Evolutionary conservation across 139 green algal species (phyloP).

Genomic region (Chlamydomonas incerta): DNA sequence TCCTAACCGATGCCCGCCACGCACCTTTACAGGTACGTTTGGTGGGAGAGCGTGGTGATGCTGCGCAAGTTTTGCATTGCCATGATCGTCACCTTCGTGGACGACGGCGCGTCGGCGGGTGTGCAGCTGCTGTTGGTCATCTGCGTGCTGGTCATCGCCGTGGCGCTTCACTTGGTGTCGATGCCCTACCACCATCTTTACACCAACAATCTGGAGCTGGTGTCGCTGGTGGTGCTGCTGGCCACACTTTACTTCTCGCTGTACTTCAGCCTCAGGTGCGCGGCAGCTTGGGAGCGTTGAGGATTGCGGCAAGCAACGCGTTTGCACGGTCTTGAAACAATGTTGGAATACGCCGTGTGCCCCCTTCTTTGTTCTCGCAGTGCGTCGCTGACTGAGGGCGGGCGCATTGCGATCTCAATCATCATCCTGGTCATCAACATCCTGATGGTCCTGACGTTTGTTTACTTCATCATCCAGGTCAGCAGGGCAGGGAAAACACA

Average conservation of each 20-base stretch:
- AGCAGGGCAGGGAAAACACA: too few species aligned
- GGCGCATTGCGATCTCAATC: not conserved
- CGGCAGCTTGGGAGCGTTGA: too few species aligned
- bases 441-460: not conserved
- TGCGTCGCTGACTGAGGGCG: not conserved
- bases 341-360: too few species aligned
- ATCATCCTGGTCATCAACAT: conserved; percentile 25
- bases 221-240: conserved; percentile 4
- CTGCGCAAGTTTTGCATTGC: conserved; percentile 40
- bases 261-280: conserved; percentile 26
- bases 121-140: conserved; percentile 45
- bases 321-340: too few species aligned
- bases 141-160: conserved; percentile 1
- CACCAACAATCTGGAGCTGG: conserved; percentile 31
- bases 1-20: not conserved
- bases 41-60: conserved; percentile 46
- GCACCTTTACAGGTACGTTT: not conserved
- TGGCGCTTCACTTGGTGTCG: not conserved
- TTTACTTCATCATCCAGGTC: conserved; percentile 22
- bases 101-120: not conserved
- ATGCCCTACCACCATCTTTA: conserved; percentile 24
- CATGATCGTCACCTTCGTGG: conserved; percentile 21
- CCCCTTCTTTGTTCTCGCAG: not conserved
- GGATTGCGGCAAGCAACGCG: too few species aligned
- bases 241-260: conserved; percentile 17